phyloP scores from a whole-genome alignment of 2,329 filamentous ascomycete genomes.

The Phoma sp. region DNA sequence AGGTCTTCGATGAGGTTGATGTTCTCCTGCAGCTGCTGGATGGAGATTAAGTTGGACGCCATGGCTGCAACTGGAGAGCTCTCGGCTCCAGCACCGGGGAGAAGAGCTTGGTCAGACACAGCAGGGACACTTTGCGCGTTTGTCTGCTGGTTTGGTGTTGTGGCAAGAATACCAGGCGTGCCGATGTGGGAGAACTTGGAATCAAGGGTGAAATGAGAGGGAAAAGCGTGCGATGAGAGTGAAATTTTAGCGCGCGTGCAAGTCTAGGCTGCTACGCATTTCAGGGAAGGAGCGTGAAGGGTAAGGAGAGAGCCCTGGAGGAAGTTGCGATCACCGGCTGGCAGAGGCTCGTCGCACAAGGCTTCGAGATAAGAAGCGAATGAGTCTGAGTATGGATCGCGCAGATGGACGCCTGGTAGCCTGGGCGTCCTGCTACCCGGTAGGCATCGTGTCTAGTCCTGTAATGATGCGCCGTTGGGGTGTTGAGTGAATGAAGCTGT shows the following conservation, averaged over 20 bases:
- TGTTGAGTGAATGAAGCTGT: conserved; percentile 13
- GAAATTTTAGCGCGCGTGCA: not conserved
- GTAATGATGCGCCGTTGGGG: conserved; percentile 1
- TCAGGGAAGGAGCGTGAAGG: conserved; percentile 6
- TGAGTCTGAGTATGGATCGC: not conserved
- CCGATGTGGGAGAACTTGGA: not conserved
- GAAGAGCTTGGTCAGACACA: not conserved
- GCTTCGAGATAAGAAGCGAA: not conserved
- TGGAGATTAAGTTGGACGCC: conserved; percentile 1
- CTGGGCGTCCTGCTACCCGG: not conserved
- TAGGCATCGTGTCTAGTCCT: conserved; percentile 3
- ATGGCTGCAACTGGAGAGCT: not conserved
- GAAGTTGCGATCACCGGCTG: not conserved
- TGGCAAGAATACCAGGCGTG: not conserved
- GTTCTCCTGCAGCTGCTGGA: conserved; percentile 7
- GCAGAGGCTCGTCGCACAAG: conserved; percentile 2
- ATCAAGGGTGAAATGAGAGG: conserved; percentile 3
- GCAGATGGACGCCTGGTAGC: not conserved
- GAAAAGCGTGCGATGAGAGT: not conserved
- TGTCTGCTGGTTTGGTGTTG: not conserved
- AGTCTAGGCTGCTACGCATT: conserved; percentile 6
- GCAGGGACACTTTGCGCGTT: not conserved
- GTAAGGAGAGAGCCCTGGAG: conserved; percentile 1
- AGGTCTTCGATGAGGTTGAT: conserved; percentile 14
- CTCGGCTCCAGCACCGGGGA: not conserved